A percentile compares a stretch with the other conserved stretches of the same genome.
phyloP scores from a whole-genome alignment of 2,329 filamentous ascomycete species.

The Ophiostoma fasciatum region DNA sequence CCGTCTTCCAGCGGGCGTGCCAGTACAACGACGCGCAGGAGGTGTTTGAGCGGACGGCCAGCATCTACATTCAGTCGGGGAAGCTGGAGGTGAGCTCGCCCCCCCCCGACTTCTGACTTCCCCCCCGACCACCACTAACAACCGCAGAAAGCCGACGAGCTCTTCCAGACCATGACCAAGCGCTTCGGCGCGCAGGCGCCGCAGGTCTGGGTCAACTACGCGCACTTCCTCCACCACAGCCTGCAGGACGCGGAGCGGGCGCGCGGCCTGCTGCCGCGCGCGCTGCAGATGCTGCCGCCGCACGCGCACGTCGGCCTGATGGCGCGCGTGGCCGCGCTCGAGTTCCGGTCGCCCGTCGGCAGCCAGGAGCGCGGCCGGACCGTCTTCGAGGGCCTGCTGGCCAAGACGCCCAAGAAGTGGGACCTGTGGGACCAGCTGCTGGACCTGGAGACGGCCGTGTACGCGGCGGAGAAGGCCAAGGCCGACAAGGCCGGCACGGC shows the following conservation, averaged over 20 bases:
- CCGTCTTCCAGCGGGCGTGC: slow-evolving; percentile 81
- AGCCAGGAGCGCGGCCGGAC: slow-evolving; percentile 86
- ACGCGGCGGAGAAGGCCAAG: slow-evolving; percentile 29
- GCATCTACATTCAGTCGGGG: slow-evolving; percentile 86
- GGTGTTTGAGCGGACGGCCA: slow-evolving; percentile 76
- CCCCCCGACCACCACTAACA: too few species aligned
- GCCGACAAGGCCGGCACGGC: slow-evolving; percentile 20
- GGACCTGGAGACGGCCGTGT: slow-evolving; percentile 61
- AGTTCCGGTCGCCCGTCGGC: slow-evolving; percentile 72
- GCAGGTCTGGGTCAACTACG: slow-evolving; percentile 86
- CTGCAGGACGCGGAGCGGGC: slow-evolving; percentile 55
- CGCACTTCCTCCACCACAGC: slow-evolving; percentile 74
- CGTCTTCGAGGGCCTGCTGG: slow-evolving; percentile 78
- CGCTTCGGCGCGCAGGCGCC: slow-evolving; percentile 74
- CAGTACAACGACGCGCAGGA: slow-evolving; percentile 88
- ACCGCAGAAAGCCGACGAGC: slow-evolving; percentile 72
- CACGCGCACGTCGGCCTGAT: slow-evolving; percentile 57
- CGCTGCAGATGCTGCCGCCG: slow-evolving; percentile 65
- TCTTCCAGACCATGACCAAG: slow-evolving; percentile 78
- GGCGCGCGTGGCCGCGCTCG: slow-evolving; percentile 77
- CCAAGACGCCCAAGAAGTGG: slow-evolving; percentile 73
- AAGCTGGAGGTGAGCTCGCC: slow-evolving; percentile 56
- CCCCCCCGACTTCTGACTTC: background rate
- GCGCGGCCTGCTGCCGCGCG: slow-evolving; percentile 64
- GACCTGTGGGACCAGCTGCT: slow-evolving; percentile 89